Evolutionary conservation across 2,329 filamentous ascomycete species (phyloP).

Genomic region (Colletotrichum sp.): DNA sequence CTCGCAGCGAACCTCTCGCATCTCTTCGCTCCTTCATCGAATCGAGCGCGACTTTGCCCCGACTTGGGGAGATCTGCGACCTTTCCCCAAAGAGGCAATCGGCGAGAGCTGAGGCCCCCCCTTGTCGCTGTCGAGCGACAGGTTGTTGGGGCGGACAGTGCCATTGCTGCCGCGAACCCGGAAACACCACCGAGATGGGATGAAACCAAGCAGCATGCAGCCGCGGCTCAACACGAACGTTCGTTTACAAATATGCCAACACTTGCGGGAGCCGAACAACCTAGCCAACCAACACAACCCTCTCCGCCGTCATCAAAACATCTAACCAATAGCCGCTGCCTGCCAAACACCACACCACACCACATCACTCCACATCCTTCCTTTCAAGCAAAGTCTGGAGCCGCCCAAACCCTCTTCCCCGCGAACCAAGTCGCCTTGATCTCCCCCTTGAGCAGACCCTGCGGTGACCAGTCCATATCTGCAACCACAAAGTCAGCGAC

Average conservation of each 20-base stretch:
- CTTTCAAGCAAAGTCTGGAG: not conserved
- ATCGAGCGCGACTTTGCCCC: not conserved
- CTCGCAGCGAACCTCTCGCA: not conserved
- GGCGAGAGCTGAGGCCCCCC: not conserved
- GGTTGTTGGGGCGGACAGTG: not conserved
- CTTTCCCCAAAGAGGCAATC: not conserved
- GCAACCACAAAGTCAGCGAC: constrained; percentile 58
- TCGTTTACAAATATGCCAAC: not conserved
- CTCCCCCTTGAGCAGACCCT: constrained; percentile 43
- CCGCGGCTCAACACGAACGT: not conserved
- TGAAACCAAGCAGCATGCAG: constrained; percentile 5
- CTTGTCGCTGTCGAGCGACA: not conserved
- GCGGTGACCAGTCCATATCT: constrained; percentile 51
- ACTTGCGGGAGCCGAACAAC: not conserved
- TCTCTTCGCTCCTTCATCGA: not conserved
- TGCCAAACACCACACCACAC: not conserved
- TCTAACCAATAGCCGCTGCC: not conserved
- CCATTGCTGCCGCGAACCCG: not conserved
- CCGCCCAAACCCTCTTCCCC: constrained; percentile 39
- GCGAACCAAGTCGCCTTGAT: constrained; percentile 54
- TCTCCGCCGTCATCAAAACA: not conserved
- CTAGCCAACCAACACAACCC: not conserved
- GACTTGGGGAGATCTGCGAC: not conserved
- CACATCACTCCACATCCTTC: not conserved
- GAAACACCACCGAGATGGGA: constrained; percentile 17